Base-by-base conservation (phyloP, 495 filamentous ascomycete species). In the Penicillium ucsense region DNA sequence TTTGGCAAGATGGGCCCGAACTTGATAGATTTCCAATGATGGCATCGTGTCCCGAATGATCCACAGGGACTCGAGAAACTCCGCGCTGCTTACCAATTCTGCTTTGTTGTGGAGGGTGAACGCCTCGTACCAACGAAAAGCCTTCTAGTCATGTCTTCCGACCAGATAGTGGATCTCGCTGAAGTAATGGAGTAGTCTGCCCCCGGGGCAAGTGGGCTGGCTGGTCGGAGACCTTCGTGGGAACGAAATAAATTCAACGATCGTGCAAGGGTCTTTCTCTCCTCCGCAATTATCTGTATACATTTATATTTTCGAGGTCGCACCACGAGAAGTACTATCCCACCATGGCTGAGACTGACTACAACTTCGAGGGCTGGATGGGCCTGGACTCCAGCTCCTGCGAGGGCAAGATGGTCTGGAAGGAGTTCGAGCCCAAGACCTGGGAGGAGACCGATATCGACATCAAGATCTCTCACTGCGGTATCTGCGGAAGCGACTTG, bases 291-390 rank as follows among this genome's bases (percentile, higher is more conserved):
- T 12, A 36, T 36, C 20, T 8, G 8, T 42, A 20, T n/a, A 32
- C 30, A 29, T 9, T 3, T 43, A 4, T 33, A 34, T 36, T 34
- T 20, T 30, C 33, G 8, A n/a, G 20, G 20, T 20, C 20, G 20
- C 2, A 20, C 20, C 20, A 20, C 20, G 20, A 20, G 20, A 20
- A 20, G 1, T 20, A 20, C 20, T 31, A 41, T 1, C 31, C 5
- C 34, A 32, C 44, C 60, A 48, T 67, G 64, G 48, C 65, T 29
- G 50, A 65, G 43, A 66, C 66, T 35, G 61, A 76, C 51, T 79
- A 80, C 68, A 77, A 84, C 53, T 95, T 94, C 65, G 71, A 85
- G 59, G 89, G 90, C 52, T 94, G 89, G 89, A 66, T 94, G 62
- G 89, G 82, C 53, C 68, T 82, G 30, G 76, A 83, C 49, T 11